These are phyloP conservation scores for Colletotrichum phormii DNA, from an alignment of 2,329 filamentous ascomycete genomes.

Conservation along the genomic window DNA sequence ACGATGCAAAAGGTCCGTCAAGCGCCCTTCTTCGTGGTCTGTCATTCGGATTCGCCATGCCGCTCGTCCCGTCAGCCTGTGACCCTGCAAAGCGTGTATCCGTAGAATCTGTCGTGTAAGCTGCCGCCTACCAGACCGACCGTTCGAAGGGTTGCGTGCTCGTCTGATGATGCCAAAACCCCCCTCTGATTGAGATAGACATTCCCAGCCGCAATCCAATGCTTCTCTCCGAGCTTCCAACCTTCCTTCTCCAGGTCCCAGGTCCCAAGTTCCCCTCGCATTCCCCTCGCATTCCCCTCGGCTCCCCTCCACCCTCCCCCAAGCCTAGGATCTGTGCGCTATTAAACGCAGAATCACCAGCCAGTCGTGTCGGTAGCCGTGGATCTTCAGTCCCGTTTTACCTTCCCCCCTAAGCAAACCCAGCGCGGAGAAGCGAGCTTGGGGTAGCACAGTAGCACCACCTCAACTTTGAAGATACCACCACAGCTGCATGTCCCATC, in stretches of 20 bases:
- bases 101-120: background rate
- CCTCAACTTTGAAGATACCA: background rate
- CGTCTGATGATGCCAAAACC: slow-evolving; percentile 17
- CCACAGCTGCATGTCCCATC: background rate
- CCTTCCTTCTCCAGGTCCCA: background rate
- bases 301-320: background rate
- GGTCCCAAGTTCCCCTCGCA: background rate
- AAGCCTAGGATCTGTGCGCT: background rate
- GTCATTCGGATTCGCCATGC: background rate
- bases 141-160: slow-evolving; percentile 1
- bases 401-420: slow-evolving; percentile 3
- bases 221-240: background rate
- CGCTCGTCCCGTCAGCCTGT: background rate
- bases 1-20: slow-evolving; percentile 2
- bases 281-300: background rate
- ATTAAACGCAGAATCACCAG: slow-evolving; percentile 10
- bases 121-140: background rate
- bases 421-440: background rate
- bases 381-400: background rate
- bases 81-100: background rate
- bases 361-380: background rate
- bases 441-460: background rate
- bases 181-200: background rate
- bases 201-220: background rate
- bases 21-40: background rate